Percentiles rank a stretch among this genome's conserved stretches.
Evolutionary conservation across 352 stramenopile species (phyloP).

Genomic region (Saprolegnia parasitica): DNA sequence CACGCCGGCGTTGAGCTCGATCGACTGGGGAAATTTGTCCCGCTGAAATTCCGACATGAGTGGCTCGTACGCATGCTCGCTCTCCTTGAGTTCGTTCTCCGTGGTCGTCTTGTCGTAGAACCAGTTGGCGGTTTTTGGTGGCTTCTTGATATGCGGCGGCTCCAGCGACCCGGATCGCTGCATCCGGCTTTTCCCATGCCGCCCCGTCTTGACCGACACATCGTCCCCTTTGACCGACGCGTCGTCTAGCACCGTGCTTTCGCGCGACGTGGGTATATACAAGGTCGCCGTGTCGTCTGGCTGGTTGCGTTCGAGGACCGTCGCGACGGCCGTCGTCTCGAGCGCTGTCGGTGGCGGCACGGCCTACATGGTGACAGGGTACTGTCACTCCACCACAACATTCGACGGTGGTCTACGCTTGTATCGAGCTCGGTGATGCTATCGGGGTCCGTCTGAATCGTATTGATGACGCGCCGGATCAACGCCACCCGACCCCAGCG

Average conservation of each 20-base stretch:
- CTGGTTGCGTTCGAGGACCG: not conserved
- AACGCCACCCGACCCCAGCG: not conserved
- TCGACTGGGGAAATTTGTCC: constrained; percentile 18
- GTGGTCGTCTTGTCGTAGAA: constrained; percentile 15
- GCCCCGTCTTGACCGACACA: no score
- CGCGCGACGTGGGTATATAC: not conserved
- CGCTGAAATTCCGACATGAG: constrained; percentile 16
- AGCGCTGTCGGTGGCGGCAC: not conserved
- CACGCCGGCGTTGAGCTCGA: constrained; percentile 23
- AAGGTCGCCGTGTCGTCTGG: constrained; percentile 8
- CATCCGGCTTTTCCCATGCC: not conserved
- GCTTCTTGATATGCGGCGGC: constrained; percentile 4
- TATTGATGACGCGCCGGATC: not conserved
- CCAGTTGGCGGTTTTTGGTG: constrained; percentile 2
- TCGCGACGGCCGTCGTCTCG: not conserved
- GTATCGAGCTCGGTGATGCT: not conserved
- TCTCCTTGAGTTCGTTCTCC: constrained; percentile 23
- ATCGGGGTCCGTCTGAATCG: not conserved
- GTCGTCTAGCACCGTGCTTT: not conserved
- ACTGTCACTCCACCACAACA: no score
- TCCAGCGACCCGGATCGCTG: not conserved
- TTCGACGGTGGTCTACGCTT: not conserved
- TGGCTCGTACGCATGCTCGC: constrained; percentile 5
- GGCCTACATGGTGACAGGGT: not conserved
- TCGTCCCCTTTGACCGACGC: not conserved